Evolutionary conservation across 495 filamentous ascomycete genomes (phyloP).

Genomic region (Jackrogersella minutella): DNA sequence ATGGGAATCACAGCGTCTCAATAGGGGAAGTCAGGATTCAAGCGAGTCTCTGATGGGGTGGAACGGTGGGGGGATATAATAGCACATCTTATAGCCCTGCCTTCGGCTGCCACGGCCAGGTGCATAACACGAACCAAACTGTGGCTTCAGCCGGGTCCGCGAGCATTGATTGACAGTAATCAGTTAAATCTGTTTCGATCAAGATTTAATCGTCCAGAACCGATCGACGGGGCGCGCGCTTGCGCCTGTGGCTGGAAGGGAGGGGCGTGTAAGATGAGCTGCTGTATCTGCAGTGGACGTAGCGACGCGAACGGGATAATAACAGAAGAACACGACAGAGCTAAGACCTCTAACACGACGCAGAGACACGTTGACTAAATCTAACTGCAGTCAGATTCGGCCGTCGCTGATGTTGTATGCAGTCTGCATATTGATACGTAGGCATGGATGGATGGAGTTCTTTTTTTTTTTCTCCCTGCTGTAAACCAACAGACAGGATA

Average conservation of each 20-base stretch:
- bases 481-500: conserved; percentile 10
- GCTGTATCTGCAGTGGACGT: conserved; percentile 6
- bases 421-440: conserved; percentile 34
- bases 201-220: conserved; percentile 40
- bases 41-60: conserved; percentile 26
- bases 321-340: conserved; percentile 39
- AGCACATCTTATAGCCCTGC: conserved; percentile 45
- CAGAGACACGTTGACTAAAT: conserved; percentile 42
- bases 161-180: conserved; percentile 35
- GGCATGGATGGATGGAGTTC: conserved; percentile 26
- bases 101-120: conserved; percentile 44
- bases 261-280: conserved; percentile 2
- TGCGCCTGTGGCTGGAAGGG: conserved; percentile 35
- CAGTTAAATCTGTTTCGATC: conserved; percentile 34
- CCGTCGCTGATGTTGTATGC: conserved; percentile 39
- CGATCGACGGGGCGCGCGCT: conserved; percentile 32
- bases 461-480: too few species aligned
- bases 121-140: conserved; percentile 48
- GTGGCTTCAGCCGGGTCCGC: conserved; percentile 37
- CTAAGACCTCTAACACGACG: conserved; percentile 35
- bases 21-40: conserved; percentile 35
- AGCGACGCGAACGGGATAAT: conserved; percentile 26
- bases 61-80: conserved; percentile 37
- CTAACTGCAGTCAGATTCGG: conserved; percentile 39
- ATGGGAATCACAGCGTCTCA: conserved; percentile 31